Percentiles rank a stretch among this genome's conserved stretches.
These are phyloP conservation scores for Chenopodium formosanum DNA, from an alignment of 148 eudicot genomes.

Conservation along the genomic window DNA sequence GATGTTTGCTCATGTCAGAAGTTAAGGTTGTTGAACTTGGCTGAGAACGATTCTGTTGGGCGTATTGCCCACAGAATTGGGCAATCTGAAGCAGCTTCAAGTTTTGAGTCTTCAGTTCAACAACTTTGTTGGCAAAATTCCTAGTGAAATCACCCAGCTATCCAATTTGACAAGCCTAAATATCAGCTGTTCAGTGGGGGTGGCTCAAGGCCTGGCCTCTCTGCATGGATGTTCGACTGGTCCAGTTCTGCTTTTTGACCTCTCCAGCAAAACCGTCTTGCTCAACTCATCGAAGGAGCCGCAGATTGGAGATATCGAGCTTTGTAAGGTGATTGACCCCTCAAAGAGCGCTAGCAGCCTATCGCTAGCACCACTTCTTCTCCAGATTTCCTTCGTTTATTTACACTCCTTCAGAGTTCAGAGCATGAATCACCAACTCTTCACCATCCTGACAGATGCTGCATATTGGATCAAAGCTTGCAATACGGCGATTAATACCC, in stretches of 20 bases:
- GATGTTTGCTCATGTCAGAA: conserved; percentile 46
- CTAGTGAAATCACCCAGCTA: conserved; percentile 43
- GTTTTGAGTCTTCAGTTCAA: conserved; percentile 62
- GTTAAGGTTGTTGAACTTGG: conserved; percentile 59
- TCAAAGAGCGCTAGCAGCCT: no score
- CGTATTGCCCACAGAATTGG: conserved; percentile 44
- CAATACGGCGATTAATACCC: no score
- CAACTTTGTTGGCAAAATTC: conserved; percentile 51
- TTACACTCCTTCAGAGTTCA: no score
- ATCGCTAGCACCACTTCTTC: conserved; percentile 33
- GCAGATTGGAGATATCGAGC: conserved; percentile 84
- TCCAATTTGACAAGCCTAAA: conserved; percentile 44
- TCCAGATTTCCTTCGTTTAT: no score
- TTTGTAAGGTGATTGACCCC: conserved; percentile 79
- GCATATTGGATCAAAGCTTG: no score
- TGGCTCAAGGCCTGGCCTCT: conserved; percentile 57
- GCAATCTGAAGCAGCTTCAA: conserved; percentile 45
- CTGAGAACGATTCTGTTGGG: conserved; percentile 52
- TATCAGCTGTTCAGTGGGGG: conserved; percentile 73
- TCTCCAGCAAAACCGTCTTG: conserved; percentile 56
- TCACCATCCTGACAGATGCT: no score
- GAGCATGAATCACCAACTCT: no score
- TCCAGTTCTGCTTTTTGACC: conserved; percentile 64
- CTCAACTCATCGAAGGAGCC: conserved; percentile 74
- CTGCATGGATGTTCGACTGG: conserved; percentile 68